Evolutionary conservation across 1,139 yeast genomes (phyloP), one percentile per base, ranked within the genome.

Genomic region (Nakaseomyces glabratus): DNA sequence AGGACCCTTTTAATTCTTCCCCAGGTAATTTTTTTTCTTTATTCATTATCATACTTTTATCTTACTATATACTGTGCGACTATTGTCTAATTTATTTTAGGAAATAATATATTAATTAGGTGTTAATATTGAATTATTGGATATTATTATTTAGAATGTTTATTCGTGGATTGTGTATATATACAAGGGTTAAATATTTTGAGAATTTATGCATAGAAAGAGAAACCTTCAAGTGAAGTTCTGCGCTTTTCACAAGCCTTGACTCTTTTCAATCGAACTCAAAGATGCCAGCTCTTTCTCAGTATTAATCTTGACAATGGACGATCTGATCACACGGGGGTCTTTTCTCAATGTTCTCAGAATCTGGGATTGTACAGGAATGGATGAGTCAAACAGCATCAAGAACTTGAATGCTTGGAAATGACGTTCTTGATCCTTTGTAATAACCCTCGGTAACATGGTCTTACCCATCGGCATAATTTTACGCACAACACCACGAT

Each of bases 401-500:
- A 82, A 61, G 51, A 88, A 88, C 51, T 85, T 90, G 42, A 79
- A 80, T 2, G 96, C 97, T 56, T 84, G 88, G 57, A 84, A 82
- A 58, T 88, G 94, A 45, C 76, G 71, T 57, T 86, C 95, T 56
- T 88, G 93, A 54, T 85, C 86, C 56, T 82, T 84, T 49, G 78
- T 75, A 61, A 84, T 71, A 45, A 88, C 73, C 48, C 76, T 78
- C 12, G 97, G 96, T 39, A 90, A 69, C 24, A 77, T 77, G 42
- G 73, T 71, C 33, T 78, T 71, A 1, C 96, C 96, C 60, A 86
- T 63, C 45, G 88, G 80, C 36, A 82, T 73, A 35, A 88, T 73
- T 44, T 76, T 78, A 56, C 97, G 73, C 30, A 90, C 76, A 12
- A 90, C 86, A 35, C 98, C 98, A 69, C 95, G 82, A 60, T 90